Evolutionary conservation across 305 asterid species (phyloP).

Genomic region (Solanum hybrid): DNA sequence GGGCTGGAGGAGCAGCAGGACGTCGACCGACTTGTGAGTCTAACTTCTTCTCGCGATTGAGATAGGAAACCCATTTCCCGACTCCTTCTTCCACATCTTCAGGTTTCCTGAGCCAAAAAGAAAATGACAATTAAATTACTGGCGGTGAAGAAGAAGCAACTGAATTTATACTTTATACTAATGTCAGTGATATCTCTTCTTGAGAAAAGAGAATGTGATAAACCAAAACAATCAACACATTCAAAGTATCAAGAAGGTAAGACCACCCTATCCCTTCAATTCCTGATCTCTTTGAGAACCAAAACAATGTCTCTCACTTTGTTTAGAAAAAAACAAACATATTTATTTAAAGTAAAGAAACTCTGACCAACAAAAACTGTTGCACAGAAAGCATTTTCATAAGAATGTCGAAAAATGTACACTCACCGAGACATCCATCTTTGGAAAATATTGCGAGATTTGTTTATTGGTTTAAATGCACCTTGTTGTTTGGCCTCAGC

Average conservation of each 20-base stretch:
- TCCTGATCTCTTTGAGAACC: not conserved
- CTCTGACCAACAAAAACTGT: not conserved
- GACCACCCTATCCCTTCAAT: not conserved
- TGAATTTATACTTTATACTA: not conserved
- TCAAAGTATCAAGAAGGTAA: not conserved
- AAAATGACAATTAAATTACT: not conserved
- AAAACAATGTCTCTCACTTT: not conserved
- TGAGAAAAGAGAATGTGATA: not conserved
- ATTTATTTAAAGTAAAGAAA: not conserved
- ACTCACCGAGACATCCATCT: conserved; percentile 75
- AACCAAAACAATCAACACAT: not conserved
- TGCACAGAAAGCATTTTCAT: not conserved
- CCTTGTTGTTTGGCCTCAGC: conserved; percentile 67
- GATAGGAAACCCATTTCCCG: conserved; percentile 98
- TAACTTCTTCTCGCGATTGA: conserved; percentile 86
- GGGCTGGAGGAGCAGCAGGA: conserved; percentile 87
- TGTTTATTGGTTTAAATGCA: conserved; percentile 29
- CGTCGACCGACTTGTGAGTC: conserved; percentile 65
- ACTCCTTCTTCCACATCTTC: conserved; percentile 73
- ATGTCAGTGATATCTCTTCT: not conserved
- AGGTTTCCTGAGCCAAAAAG: conserved; percentile 27
- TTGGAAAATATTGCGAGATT: conserved; percentile 40
- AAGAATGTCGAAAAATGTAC: not conserved
- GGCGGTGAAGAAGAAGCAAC: conserved; percentile 7
- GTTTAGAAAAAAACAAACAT: not conserved